Conservation (phyloP, 2,329 filamentous ascomycete species). For the Microsporum canis region DNA sequence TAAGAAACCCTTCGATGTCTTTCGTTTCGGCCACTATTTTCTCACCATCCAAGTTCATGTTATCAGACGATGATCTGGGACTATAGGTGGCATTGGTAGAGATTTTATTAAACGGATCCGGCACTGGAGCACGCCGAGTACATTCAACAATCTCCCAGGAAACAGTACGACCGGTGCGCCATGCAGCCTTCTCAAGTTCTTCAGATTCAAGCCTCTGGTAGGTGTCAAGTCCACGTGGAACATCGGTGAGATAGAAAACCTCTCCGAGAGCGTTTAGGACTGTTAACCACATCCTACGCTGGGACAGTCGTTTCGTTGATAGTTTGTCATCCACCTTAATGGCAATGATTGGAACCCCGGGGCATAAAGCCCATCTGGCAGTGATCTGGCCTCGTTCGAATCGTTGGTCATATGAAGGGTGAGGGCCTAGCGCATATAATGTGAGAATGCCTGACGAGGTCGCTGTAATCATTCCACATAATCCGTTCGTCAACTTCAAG, state of each 20-base stretch:
- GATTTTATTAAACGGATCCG: constrained; percentile 61
- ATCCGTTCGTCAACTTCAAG: constrained; percentile 58
- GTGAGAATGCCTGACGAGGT: constrained; percentile 75
- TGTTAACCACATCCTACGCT: constrained; percentile 74
- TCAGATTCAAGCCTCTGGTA: constrained; percentile 38
- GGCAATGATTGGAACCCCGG: constrained; percentile 80
- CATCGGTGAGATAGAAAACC: constrained; percentile 68
- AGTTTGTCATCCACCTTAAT: constrained; percentile 77
- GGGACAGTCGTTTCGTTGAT: constrained; percentile 55
- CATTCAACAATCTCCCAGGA: constrained; percentile 72
- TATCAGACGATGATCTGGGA: constrained; percentile 63
- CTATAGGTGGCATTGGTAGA: constrained; percentile 64
- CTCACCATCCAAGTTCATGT: constrained; percentile 57
- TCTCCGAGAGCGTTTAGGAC: constrained; percentile 91
- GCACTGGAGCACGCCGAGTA: constrained; percentile 59
- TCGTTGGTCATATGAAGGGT: constrained; percentile 48
- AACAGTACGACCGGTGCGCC: constrained; percentile 66
- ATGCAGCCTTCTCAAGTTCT: constrained; percentile 56
- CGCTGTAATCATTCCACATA: constrained; percentile 72
- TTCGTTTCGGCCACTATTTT: constrained; percentile 65
- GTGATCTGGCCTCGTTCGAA: constrained; percentile 67
- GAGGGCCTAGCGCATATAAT: constrained; percentile 62
- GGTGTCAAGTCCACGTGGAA: constrained; percentile 47
- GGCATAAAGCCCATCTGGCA: constrained; percentile 79
- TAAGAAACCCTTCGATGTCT: constrained; percentile 68